Base-by-base conservation (phyloP, 75 land plant genomes). In the Sequoia sempervirens region DNA sequence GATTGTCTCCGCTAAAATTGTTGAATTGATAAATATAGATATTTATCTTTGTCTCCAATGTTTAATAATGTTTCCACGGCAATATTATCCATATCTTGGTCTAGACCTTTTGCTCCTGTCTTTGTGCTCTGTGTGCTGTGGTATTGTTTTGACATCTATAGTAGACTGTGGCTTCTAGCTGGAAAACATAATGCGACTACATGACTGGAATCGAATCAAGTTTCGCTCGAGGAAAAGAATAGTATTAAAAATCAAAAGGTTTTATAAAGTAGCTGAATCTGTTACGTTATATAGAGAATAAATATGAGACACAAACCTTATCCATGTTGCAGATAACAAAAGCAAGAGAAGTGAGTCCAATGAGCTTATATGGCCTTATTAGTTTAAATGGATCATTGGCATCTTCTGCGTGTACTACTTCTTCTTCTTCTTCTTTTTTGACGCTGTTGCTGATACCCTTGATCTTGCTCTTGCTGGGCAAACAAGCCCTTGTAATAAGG, bases 271-370 rank as follows among this genome's bases (percentile, higher is more conserved):
- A 50, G 53, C 15, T 50, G 53, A 14, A 50, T 50, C 14, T 50
- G 12, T 50, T 50, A 50, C 52, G 52, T 50, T 50, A 50, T 50
- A 50, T 50, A 11, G 53, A 50, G 53, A 50, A 50, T 50, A 56
- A 56, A 17, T 18, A 20, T 20, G 7, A 61, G 26, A 37, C 74
- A 17, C 50, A 30, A 68, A 95, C 99, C 99, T 98, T 98, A 83
- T 98, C 99, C 99, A 98, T 98, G 91, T 98, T 98, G 89, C 98
- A 98, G 47, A 98, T 88, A 75, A 98, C 99, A 74, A 98, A 96
- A 1, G 99, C 99, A 52, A 98, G 89, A 9, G 99, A 89, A 37
- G 98, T 96, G 14, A 94, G 85, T 26, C 93, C 91, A 68, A 98
- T 90, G 26, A 98, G 90, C 89, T 90, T 94, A 87, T 96, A 94